Conservation (phyloP, 2,329 filamentous ascomycete species). For the Colletotrichum somersetense region DNA sequence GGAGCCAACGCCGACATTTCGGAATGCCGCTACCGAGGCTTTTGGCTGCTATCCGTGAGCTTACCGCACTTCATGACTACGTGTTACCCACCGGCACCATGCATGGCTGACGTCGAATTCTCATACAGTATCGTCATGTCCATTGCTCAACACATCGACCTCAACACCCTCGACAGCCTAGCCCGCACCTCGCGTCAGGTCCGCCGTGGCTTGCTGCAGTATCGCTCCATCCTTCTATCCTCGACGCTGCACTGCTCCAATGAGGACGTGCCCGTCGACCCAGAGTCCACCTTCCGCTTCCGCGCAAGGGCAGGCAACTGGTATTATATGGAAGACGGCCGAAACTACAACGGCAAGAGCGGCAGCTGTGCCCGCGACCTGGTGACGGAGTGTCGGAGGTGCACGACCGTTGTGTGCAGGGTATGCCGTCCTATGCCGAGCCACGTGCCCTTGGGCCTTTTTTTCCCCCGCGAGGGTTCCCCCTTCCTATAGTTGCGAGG, state of each 20-base stretch:
- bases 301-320: conserved; percentile 69
- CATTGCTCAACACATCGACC: conserved; percentile 82
- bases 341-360: conserved; percentile 74
- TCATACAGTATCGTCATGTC: conserved; percentile 77
- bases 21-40: conserved; percentile 47
- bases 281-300: conserved; percentile 68
- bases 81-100: not conserved
- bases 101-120: conserved; percentile 16
- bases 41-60: conserved; percentile 55
- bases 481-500: conserved; percentile 1
- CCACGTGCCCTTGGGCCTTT: conserved; percentile 20
- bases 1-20: conserved; percentile 38
- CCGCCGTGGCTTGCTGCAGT: conserved; percentile 82
- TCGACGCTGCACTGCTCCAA: conserved; percentile 85
- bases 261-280: conserved; percentile 69
- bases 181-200: conserved; percentile 86
- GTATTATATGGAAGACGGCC: conserved; percentile 70
- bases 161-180: conserved; percentile 87
- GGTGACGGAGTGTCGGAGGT: conserved; percentile 85
- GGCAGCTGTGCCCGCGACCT: conserved; percentile 88
- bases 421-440: conserved; percentile 60
- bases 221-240: conserved; percentile 77
- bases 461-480: not conserved
- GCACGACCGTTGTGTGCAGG: conserved; percentile 82
- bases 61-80: not conserved